Evolutionary conservation across 2,329 filamentous ascomycete genomes (phyloP), one percentile per base, ranked within the genome.

Genomic region (Penicillium sp.): DNA sequence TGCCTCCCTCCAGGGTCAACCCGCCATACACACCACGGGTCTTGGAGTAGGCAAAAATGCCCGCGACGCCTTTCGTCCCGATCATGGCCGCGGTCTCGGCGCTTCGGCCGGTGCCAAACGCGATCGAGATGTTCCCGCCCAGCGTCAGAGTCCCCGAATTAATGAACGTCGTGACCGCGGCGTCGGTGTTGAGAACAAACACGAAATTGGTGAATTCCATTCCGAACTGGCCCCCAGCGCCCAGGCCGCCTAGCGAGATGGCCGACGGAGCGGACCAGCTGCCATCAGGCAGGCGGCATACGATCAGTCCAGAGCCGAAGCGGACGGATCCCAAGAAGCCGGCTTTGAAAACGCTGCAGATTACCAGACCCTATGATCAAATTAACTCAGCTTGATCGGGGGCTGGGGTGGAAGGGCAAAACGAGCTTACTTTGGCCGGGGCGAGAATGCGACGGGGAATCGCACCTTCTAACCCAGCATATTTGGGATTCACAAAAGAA

Each of bases 21-120:
- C 95, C 95, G 2, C 93, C 95, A 70, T 97, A 99, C 28, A 98
- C 78, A 10, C 95, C 95, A 79, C 96, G 96, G 8, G 94, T 98
- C 81, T 96, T 97, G 75, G 89, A 93, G 82, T 98, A 99, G 69
- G 90, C 90, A 81, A 97, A 98, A 55, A 98, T 89, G 52, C 90
- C 92, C 0, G 92, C 90, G 2, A 96, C 88, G 62, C 91, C 88
- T 80, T 87, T 92, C 64, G 94, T 81, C 64, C 91, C 96, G 5
- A 93, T 92, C 11, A 92, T 92, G 61, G 92, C 93, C 35, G 92
- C 92, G 12, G 94, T 92, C 77, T 99, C 95, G 43, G 93, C 94
- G 76, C 96, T 98, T 67, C 95, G 86, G 45, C 95, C 95, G 0
- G 94, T 93, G 0, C 95, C 95, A 5, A 93, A 92, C 14, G 95